Conservation (phyloP, 257 asterid species). For the Pogostemon cablin region DNA sequence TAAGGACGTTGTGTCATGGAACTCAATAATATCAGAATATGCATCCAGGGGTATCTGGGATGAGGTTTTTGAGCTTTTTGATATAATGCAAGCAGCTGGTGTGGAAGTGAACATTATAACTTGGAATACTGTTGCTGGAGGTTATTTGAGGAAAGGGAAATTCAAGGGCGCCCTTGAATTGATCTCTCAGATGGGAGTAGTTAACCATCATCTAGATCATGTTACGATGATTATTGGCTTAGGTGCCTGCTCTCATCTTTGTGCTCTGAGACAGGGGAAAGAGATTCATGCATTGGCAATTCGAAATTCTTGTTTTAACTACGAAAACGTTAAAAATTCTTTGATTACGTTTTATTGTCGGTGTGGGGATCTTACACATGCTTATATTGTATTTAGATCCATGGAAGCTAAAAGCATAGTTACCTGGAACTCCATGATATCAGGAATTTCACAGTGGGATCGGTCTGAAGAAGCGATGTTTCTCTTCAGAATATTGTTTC, state of each 20-base stretch:
- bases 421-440: constrained; percentile 86
- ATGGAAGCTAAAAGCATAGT: constrained; percentile 49
- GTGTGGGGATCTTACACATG: constrained; percentile 68
- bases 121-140: constrained; percentile 84
- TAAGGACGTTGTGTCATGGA: constrained; percentile 84
- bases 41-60: constrained; percentile 72
- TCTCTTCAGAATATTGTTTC: constrained; percentile 66
- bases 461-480: constrained; percentile 64
- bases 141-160: constrained; percentile 61
- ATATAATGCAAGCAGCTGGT: constrained; percentile 57
- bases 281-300: constrained; percentile 76
- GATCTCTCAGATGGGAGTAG: constrained; percentile 57
- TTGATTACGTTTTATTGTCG: constrained; percentile 73
- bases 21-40: constrained; percentile 73
- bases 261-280: constrained; percentile 59
- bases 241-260: constrained; percentile 76
- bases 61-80: constrained; percentile 72
- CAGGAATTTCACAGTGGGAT: constrained; percentile 66
- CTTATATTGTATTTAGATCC: constrained; percentile 54
- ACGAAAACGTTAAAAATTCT: constrained; percentile 62
- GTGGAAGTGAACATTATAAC: constrained; percentile 47
- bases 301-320: constrained; percentile 50
- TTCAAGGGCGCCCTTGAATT: constrained; percentile 59
- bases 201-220: constrained; percentile 53
- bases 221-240: constrained; percentile 74